Evolutionary conservation across 306 rosid species (phyloP), one percentile per base, ranked within the genome.

Genomic region (Hylodesmum podocarpum): DNA sequence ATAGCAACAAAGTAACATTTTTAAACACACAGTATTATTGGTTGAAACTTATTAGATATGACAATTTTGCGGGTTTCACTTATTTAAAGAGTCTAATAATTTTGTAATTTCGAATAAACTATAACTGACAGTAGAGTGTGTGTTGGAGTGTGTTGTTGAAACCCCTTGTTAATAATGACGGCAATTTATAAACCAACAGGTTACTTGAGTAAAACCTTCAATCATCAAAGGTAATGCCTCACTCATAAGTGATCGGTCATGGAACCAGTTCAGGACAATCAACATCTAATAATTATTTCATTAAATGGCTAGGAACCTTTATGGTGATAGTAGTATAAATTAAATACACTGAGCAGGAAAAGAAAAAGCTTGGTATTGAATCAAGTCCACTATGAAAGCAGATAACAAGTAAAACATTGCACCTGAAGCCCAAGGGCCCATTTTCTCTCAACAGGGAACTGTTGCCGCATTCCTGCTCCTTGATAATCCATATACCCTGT

Each of bases 401-500:
- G 61, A 31, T 40, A 72, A 29, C 40, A 69, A 59, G 54, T 33
- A 71, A 85, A 90, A 79, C 28, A 49, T 41, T n/a, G 80, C 72
- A 89, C 98, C 97, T 94, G 97, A 84, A 94, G 97, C 66, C 98
- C 97, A 76, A 94, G 98, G 79, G 98, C 96, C 98, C 98, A 92
- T 80, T 90, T 94, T 66, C 95, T 88, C 84, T 94, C 94, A 75
- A 55, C 89, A n/a, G 93, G 96, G 63, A 82, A 80, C 80, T 90
- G 97, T 53, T 84, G 90, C 72, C 89, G 83, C 58, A 82, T 16
- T 31, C 88, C 95, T 58, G 72, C 66, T 51, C 88, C 97, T 82
- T 89, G 96, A 81, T 84, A 86, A 27, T 91, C 91, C 85, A 87
- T 77, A 79, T 80, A 90, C 29, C 95, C 96, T 16, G 88, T 78